Evolutionary conservation across 1,284 basidiomycete species (phyloP), one percentile per base, ranked within the genome.

Genomic region (Cutaneotrichosporon curvatum): DNA sequence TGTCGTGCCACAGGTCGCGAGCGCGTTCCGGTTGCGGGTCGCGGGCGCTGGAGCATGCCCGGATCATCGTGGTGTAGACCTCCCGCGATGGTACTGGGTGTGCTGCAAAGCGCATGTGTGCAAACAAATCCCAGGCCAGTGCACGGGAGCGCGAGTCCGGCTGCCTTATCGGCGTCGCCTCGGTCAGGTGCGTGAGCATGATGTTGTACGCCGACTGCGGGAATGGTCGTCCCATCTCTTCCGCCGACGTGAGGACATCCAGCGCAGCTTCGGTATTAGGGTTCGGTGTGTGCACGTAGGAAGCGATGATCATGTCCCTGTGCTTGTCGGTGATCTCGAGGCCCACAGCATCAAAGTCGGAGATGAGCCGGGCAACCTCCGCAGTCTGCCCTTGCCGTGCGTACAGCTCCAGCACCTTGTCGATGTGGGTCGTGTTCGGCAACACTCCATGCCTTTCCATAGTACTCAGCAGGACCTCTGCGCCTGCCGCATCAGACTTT

Each of bases 21-120:
- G 94, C 94, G 33, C 88, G 82, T 63, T 95, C 89, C 0, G 89
- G 86, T 58, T 94, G 85, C 2, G 84, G 80, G 30, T 75, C 71
- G 2, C 65, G 60, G 0, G 74, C 58, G 32, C 76, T 72, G 0
- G 83, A 84, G 57, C 94, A 97, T 0, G 87, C 85, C 1, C 79
- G 77, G 58, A 98, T 91, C 88, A 98, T 95, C 21, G 81, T 67
- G 0, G 83, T 79, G 69, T 92, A 98, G 5, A 92, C 71, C 15
- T 78, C 70, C 3, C 76, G 75, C 51, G 86, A 82, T 0, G 94
- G 91, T 2, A 75, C 72, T 0, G 89, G 82, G 62, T 98, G 90
- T 0, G 92, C 88, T 6, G 86, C 84, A 45, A 96, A 87, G 43
- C 95, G 87, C 87, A 96, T 95, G 67, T 97, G 91, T 2, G 86